Base-by-base conservation (phyloP, 805 yeast genomes). In the Hanseniaspora meyeri region DNA sequence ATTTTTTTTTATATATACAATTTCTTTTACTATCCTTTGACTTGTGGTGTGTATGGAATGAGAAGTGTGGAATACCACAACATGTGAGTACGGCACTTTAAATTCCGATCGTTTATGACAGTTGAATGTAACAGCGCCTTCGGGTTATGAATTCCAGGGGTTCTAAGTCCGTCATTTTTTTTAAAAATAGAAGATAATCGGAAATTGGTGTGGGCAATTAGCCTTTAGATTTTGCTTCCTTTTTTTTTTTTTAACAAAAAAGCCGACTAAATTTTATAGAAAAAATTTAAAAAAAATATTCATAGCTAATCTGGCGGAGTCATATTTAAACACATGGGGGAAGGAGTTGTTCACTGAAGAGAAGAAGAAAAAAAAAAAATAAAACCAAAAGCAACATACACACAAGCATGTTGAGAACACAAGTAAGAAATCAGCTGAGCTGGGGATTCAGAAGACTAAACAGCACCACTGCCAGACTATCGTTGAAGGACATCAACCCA, bases 401-500 rank as follows among this genome's bases (percentile, higher is more conserved):
- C 36, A 8, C 16, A 3, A 24, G 27, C 27, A 53, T 53, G 57
- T 40, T 53, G 14, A 53, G 57, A 53, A 53, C 57, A 29, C 57
- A 53, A 38, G 34, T 53, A 10, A 45, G 17, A 29, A 37, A 34
- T 19, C 49, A 51, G 10, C 24, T 45, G 42, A 43, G 34, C 24
- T 32, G 36, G 17, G 17, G 51, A 10, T 32, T 53, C 16, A 55
- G 43, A 51, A 51, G 56, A 48, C 9, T 45, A 17, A 39, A 51
- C 16, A 51, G 59, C 29, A 56, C 60, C 19, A 63, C 58, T 14
- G 68, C 65, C 16, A 69, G 65, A 51, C 64, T 83, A 40, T 60
- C 70, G 1, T 65, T 76, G 12, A 63, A 66, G 1, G 87, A 85
- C 60, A 72, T 90, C 63, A 91, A 91, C 68, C 81, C 77, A 57